Evolutionary conservation across 192 early-diverging fungal genomes (phyloP).

Genomic region (Irineochytrium annulatum): DNA sequence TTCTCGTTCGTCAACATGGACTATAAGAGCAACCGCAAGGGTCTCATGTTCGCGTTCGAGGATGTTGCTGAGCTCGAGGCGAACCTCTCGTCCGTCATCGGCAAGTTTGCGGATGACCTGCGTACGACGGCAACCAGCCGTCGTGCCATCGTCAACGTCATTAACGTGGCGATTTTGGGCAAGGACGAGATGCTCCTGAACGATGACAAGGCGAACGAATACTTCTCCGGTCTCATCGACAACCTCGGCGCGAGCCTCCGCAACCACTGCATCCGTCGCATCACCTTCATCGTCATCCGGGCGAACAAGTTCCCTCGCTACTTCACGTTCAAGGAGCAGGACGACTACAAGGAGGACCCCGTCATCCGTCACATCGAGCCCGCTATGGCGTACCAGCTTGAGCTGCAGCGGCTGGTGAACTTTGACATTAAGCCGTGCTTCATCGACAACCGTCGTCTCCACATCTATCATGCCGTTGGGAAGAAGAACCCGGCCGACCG

Average conservation of each 20-base stretch:
- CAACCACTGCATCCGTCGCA: slow-evolving; percentile 73
- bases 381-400: slow-evolving; percentile 95
- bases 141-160: slow-evolving; percentile 64
- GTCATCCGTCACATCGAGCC: slow-evolving; percentile 98
- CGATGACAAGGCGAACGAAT: slow-evolving; percentile 61
- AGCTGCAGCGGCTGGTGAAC: slow-evolving; percentile 85
- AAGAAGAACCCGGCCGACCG: slow-evolving; percentile 93
- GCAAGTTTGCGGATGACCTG: slow-evolving; percentile 47
- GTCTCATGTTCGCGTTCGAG: slow-evolving; percentile 75
- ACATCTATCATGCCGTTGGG: slow-evolving; percentile 91
- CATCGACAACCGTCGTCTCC: slow-evolving; percentile 90
- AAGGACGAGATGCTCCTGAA: slow-evolving; percentile 63
- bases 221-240: slow-evolving; percentile 62
- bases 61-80: slow-evolving; percentile 67
- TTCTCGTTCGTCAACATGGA: slow-evolving; percentile 53
- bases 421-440: slow-evolving; percentile 96
- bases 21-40: slow-evolving; percentile 70
- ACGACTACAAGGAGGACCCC: slow-evolving; percentile 81
- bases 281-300: slow-evolving; percentile 86
- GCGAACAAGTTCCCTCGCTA: slow-evolving; percentile 81
- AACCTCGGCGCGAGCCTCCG: slow-evolving; percentile 59
- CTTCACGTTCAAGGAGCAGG: slow-evolving; percentile 92
- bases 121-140: neutral
- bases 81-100: slow-evolving; percentile 55
- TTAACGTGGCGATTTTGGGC: slow-evolving; percentile 65